Evolutionary conservation across 768 basidiomycete genomes (phyloP).

Genomic region (Polyporus arcularius): DNA sequence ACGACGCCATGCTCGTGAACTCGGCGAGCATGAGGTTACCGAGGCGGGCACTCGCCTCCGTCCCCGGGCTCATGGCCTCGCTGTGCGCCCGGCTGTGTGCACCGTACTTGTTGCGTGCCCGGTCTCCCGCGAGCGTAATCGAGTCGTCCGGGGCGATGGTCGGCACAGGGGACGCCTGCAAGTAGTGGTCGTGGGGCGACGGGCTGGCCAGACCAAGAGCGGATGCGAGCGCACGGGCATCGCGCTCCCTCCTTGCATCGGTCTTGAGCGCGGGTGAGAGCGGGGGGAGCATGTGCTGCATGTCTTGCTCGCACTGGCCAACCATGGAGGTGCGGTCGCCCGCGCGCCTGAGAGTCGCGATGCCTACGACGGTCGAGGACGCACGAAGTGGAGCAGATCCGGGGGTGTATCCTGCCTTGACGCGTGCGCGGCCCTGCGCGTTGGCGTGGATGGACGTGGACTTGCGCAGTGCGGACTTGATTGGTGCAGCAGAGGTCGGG

Average conservation of each 20-base stretch:
- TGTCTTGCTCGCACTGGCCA: conserved; percentile 36
- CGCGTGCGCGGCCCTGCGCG: conserved; percentile 51
- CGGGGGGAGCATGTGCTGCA: conserved; percentile 34
- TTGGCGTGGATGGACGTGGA: conserved; percentile 12
- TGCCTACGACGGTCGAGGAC: conserved; percentile 42
- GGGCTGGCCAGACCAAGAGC: conserved; percentile 38
- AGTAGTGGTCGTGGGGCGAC: conserved; percentile 13
- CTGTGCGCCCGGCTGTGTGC: conserved; percentile 31
- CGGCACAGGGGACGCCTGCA: conserved; percentile 55
- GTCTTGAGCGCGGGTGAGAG: conserved; percentile 39
- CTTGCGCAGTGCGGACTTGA: conserved; percentile 27
- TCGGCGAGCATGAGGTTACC: conserved; percentile 67
- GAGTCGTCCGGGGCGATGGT: conserved; percentile 76
- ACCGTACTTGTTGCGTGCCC: conserved; percentile 9
- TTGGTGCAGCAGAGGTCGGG: conserved; percentile 26
- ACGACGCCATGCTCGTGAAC: conserved; percentile 36
- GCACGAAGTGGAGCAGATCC: conserved; percentile 51
- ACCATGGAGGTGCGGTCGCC: conserved; percentile 25
- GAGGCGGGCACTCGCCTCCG: conserved; percentile 48
- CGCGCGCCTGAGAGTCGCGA: conserved; percentile 18
- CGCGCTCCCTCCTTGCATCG: conserved; percentile 45
- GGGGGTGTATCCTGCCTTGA: conserved; percentile 68
- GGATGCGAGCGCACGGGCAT: conserved; percentile 39
- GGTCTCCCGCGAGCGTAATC: conserved; percentile 55
- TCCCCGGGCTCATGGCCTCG: conserved; percentile 33